Base-by-base conservation (phyloP, 345 rosid species). In the Combretum micranthum region DNA sequence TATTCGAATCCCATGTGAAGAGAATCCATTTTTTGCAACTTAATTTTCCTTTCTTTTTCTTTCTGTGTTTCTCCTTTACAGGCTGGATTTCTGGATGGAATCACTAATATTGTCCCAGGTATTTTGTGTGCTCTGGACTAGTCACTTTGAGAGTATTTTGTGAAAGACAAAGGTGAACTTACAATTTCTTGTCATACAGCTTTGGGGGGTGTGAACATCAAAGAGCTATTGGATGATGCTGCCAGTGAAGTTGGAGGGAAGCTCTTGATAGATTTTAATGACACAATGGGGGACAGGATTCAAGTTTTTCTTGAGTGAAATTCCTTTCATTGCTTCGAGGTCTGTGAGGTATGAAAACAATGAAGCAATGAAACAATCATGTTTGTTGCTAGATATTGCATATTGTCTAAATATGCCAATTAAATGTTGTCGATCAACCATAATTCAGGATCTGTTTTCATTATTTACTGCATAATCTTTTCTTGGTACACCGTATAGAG, bases 101-200 rank as follows among this genome's bases (percentile, higher is more conserved):
- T 92, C 63, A 84, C 98, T 59, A 84, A 86, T 64, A 80, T 92
- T 44, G 96, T 92, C 56, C 95, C 95, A 63, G 98, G 98, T 90
- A 80, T n/a, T 47, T 23, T 54, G 10, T 39, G 0, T 54, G 2
- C 19, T 21, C 20, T 8, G 23, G 13, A 19, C 18, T 18, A 19
- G n/a, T n/a, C 39, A 5, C 10, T 7, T 1, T 45, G 8, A 0
- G 45, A 42, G 50, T 17, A 47, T 23, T 63, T 46, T 47, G 45
- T 2, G 32, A 54, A 48, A 49, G 43, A 64, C 53, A 3, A 0
- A 50, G 25, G 47, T 13, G 14, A 45, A 26, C 19, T 48, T 13
- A 11, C 32, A 13, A 1, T 17, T 54, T 55, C 59, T 44, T 48
- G 32, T 13, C 13, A 21, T 47, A 57, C 80, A 88, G 98, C 95